phyloP scores from a whole-genome alignment of 768 basidiomycete genomes.

The Leccinum pellstonianum region DNA sequence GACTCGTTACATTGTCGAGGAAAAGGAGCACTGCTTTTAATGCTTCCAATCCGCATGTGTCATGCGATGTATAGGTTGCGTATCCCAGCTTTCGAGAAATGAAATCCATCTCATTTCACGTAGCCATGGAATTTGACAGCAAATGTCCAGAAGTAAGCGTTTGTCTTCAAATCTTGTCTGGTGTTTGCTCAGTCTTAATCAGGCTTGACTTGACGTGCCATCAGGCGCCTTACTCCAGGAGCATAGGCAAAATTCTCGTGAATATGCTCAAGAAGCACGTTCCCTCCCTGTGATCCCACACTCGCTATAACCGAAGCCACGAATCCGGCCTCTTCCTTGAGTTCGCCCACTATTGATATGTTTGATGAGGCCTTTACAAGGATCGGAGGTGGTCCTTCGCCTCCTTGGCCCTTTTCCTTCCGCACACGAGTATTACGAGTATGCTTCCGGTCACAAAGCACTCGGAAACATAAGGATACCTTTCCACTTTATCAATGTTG shows the following conservation, averaged over 20 bases:
- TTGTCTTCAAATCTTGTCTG: slow-evolving; percentile 12
- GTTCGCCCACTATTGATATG: slow-evolving; percentile 51
- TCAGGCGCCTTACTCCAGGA: slow-evolving; percentile 69
- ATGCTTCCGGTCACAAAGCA: slow-evolving; percentile 59
- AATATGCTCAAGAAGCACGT: slow-evolving; percentile 55
- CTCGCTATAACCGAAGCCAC: slow-evolving; percentile 51
- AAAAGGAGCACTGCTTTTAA: slow-evolving; percentile 40
- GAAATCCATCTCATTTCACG: slow-evolving; percentile 12
- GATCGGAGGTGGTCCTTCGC: slow-evolving; percentile 65
- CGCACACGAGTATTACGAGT: slow-evolving; percentile 47
- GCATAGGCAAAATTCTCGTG: slow-evolving; percentile 70
- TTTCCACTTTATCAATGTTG: slow-evolving; percentile 70
- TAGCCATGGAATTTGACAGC: slow-evolving; percentile 51
- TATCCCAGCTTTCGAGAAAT: slow-evolving; percentile 9
- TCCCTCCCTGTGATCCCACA: slow-evolving; percentile 45
- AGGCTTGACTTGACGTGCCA: slow-evolving; percentile 55
- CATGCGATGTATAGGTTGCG: slow-evolving; percentile 65
- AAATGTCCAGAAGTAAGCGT: slow-evolving; percentile 36
- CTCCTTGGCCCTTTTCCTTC: slow-evolving; percentile 48
- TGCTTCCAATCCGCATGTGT: slow-evolving; percentile 65
- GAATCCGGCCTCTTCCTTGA: slow-evolving; percentile 44
- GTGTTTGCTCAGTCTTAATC: slow-evolving; percentile 8
- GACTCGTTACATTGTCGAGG: slow-evolving; percentile 85
- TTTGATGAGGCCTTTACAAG: slow-evolving; percentile 67
- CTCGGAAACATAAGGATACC: slow-evolving; percentile 65